Base-by-base conservation (phyloP, 306 rosid species). In the Alnus rubra region DNA sequence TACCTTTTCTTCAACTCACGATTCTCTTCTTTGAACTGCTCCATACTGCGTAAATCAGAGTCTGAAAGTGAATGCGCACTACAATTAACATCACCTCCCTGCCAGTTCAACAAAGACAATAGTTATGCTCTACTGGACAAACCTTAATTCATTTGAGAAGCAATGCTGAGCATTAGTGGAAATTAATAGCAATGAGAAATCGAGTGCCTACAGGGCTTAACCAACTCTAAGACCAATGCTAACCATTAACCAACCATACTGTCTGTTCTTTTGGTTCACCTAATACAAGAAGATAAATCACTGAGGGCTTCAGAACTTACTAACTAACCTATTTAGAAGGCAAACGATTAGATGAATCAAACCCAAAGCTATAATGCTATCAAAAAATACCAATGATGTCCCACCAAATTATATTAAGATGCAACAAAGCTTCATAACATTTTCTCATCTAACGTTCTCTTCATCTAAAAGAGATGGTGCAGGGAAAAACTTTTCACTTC, bases 21-120 rank as follows among this genome's bases (percentile, higher is more conserved):
- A 82, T 94, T 94, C 83, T 91, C 97, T 56, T 86, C 84, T 82
- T 81, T 92, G 89, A 95, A 83, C 82, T 69, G 80, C 82, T 82
- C 86, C 50, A 84, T 19, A 77, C 67, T 63, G 48, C 28, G 82
- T 55, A 62, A 31, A 73, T 86, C 86, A 50, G 83, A 75, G 48
- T 60, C 82, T 33, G 84, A 71, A 42, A 11, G 69, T 3, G 52
- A 68, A 60, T 31, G 78, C 44, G 69, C 79, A 55, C 35, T 55
- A 53, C 49, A 53, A 75, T 77, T 64, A 73, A 59, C 78, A 73
- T 77, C 81, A 60, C 75, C 81, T 48, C 74, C 91, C 94, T 93
- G 94, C 50, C 79, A 88, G 50, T 76, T 73, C 76, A 86, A 81
- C 56, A 42, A 42, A 71, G 3, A 9, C 51, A 68, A 39, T n/a